phyloP scores from a whole-genome alignment of 2,329 filamentous ascomycete genomes.

The Fusarium verrucosum region DNA sequence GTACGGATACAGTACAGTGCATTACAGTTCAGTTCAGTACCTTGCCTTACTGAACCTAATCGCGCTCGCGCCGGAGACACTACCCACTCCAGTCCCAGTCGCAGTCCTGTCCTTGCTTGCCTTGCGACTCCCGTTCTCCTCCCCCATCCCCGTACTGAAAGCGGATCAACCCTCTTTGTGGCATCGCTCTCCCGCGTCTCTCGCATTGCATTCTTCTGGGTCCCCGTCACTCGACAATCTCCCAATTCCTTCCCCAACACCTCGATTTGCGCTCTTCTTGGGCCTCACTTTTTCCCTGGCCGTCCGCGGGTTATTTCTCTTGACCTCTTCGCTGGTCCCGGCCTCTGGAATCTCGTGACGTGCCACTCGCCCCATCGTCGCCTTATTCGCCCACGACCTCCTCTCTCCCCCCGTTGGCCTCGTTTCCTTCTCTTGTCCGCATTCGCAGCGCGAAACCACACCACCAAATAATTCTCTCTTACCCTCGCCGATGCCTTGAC shows the following conservation, averaged over 20 bases:
- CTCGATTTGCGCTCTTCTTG: constrained; percentile 37
- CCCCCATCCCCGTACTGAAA: constrained; percentile 33
- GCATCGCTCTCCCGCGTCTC: constrained; percentile 39
- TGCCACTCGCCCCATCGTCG: constrained; percentile 44
- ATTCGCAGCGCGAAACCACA: constrained; percentile 44
- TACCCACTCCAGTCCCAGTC: constrained; percentile 25
- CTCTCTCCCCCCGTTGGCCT: constrained; percentile 29
- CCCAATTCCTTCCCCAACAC: constrained; percentile 30
- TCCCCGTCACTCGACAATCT: constrained; percentile 32
- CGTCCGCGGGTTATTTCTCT: constrained; percentile 30
- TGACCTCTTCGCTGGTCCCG: constrained; percentile 31
- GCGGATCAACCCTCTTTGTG: constrained; percentile 38
- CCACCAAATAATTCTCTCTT: constrained; percentile 30
- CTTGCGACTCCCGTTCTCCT: constrained; percentile 30
- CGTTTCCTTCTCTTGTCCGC: constrained; percentile 36
- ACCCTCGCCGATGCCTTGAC: constrained; percentile 44
- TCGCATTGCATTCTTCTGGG: constrained; percentile 43
- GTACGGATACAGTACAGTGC: neutral
- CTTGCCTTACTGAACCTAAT: constrained; percentile 26
- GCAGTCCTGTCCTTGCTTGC: constrained; percentile 24
- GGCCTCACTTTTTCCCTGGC: constrained; percentile 25
- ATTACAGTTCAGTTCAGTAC: neutral
- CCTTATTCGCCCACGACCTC: constrained; percentile 39
- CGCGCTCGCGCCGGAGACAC: constrained; percentile 41
- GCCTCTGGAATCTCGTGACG: constrained; percentile 41